Percentiles rank a stretch among this genome's conserved stretches.
phyloP scores from a whole-genome alignment of 352 stramenopile species.

The Pythium inflatum region DNA sequence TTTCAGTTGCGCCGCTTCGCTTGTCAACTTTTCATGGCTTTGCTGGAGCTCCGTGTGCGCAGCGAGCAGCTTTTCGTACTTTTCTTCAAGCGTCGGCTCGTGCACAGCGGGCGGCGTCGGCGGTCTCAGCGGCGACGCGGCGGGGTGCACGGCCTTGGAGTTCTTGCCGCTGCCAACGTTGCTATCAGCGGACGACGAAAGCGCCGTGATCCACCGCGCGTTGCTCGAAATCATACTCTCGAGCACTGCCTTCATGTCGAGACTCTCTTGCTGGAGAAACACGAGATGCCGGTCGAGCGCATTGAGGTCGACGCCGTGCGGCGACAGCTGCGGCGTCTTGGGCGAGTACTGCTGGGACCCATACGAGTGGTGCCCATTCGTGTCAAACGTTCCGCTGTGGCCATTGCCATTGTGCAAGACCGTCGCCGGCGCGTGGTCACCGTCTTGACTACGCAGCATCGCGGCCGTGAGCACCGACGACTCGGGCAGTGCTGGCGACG shows the following conservation, averaged over 20 bases:
- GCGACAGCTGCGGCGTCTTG: slow-evolving; percentile 28
- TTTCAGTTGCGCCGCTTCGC: slow-evolving; percentile 55
- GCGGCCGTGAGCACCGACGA: slow-evolving; percentile 31
- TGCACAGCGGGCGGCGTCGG: neutral
- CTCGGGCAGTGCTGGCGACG: slow-evolving; percentile 4
- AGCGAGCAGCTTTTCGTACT: slow-evolving; percentile 51
- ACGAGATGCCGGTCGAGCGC: slow-evolving; percentile 70
- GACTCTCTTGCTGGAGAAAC: slow-evolving; percentile 70
- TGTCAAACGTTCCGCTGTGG: neutral
- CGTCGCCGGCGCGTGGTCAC: neutral
- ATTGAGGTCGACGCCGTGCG: slow-evolving; percentile 47
- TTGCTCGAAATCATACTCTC: slow-evolving; percentile 79
- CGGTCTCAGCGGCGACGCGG: slow-evolving; percentile 16
- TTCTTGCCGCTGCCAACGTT: slow-evolving; percentile 32
- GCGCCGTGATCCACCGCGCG: slow-evolving; percentile 68
- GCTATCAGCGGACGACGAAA: slow-evolving; percentile 32
- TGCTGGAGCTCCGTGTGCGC: slow-evolving; percentile 58
- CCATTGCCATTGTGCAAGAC: neutral
- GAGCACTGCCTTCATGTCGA: slow-evolving; percentile 65
- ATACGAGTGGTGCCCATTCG: neutral
- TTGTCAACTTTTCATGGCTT: slow-evolving; percentile 54
- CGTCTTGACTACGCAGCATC: slow-evolving; percentile 18
- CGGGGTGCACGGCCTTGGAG: slow-evolving; percentile 31
- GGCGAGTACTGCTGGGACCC: neutral
- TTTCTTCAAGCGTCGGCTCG: slow-evolving; percentile 46